Base-by-base conservation (phyloP, 2,329 filamentous ascomycete species). In the Phaeoacremonium minimum region DNA sequence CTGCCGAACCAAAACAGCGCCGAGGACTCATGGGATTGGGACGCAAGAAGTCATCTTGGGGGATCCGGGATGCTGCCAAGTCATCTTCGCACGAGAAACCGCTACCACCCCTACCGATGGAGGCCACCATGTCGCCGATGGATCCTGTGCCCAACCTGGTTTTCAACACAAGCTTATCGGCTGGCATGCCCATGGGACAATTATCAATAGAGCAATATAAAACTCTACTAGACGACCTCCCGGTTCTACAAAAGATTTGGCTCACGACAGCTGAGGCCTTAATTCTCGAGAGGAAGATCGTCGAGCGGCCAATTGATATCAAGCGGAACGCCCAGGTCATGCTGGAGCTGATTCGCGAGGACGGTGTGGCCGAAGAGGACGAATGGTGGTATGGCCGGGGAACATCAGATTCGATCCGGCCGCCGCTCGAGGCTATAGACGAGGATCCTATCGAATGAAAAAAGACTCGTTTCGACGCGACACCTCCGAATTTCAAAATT, bases 281-380 rank as follows among this genome's bases (percentile, higher is more conserved):
- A 26, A 78, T 83, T 19, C 57, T 83, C 5, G 67, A 80, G 33
- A 65, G 77, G 20, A 67, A 66, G 19, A 75, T 83, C 35, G 78
- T 83, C 6, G 63, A 71, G 40, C 64, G 73, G 15, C 61, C 75
- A 0, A 63, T 73, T 40, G 75, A 82, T 42, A 83, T 83, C 46
- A 79, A 78, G 51, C 69, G 78, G 28, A 82, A 82, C 38, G 73
- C 72, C 11, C 69, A 77, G 44, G 72, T 83, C 16, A 69, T 83
- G 58, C 57, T 81, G 37, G 76, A 82, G 41, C 61, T 83, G n/a
- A 82, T 83, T 44, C 69, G 72, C 33, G 77, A 82, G 41, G 74
- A 80, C 37, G 75, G 73, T 14, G 57, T 71, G 15, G 70, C 71
- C 15, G 71, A 77, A 37, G 70, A 79, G 51, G 78, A 83, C 43